These are phyloP conservation scores for Melampsora abietis-canadensis DNA, from an alignment of 1,284 basidiomycete species.

Conservation along the genomic window DNA sequence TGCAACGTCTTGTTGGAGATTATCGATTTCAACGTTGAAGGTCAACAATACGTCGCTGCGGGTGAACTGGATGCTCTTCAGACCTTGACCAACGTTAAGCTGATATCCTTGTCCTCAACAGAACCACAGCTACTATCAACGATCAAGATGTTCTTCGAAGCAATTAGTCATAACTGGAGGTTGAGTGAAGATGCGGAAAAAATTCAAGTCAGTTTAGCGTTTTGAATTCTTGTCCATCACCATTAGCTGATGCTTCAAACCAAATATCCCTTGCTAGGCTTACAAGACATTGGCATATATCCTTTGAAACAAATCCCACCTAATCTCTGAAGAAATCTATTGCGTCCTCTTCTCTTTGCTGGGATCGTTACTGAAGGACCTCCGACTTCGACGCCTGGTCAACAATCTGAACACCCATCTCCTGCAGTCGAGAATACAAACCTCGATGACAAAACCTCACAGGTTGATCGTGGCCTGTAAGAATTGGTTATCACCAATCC, in stretches of 20 bases:
- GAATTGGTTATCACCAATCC: constrained; percentile 76
- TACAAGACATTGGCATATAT: constrained; percentile 80
- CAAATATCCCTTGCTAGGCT: constrained; percentile 59
- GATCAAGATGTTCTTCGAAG: constrained; percentile 70
- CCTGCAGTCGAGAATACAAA: neutral
- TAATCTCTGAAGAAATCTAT: constrained; percentile 63
- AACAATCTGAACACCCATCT: neutral
- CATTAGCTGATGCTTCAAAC: neutral
- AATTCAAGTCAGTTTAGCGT: constrained; percentile 57
- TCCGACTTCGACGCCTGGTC: neutral
- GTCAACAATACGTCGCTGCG: no score
- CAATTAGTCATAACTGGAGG: constrained; percentile 78
- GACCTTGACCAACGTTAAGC: no score
- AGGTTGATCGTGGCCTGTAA: constrained; percentile 5
- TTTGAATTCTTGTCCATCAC: neutral
- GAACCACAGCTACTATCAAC: constrained; percentile 70
- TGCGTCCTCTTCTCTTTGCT: constrained; percentile 32
- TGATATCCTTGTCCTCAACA: constrained; percentile 75
- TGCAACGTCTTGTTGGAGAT: no score
- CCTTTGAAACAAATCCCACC: constrained; percentile 67
- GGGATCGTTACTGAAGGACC: constrained; percentile 32
- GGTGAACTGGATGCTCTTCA: no score
- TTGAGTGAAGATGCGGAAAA: constrained; percentile 58
- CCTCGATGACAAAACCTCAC: neutral
- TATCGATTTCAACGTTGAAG: no score